Base-by-base conservation (phyloP, 257 asterid genomes). In the Osmanthus fragrans region DNA sequence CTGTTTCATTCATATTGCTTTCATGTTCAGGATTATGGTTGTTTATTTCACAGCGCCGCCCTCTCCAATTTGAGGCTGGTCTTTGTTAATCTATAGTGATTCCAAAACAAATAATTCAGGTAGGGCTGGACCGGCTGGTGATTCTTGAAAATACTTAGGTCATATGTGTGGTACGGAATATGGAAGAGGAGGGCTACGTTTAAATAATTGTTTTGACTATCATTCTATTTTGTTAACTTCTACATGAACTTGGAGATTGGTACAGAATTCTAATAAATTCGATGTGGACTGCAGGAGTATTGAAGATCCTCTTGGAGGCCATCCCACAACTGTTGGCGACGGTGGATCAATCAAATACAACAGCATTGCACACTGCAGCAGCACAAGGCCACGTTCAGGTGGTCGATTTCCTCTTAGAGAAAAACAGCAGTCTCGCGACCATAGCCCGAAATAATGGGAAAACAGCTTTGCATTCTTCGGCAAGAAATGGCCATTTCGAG, bases 391-490 rank as follows among this genome's bases (percentile, higher is more conserved):
- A 92, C 27, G 30, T 72, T 1, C 89, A 90, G 74, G 91, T 88
- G 10, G 96, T 92, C 67, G 66, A 78, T 74, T 89, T 84, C 77
- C 91, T 92, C 49, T 80, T 92, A 82, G 97, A 90, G 67, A 85
- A 54, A 71, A 87, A 89, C 19, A 88, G 92, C 74, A 81, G 84
- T 77, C 76, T 92, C 45, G 97, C 94, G 11, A 85, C 90, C 25
- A 92, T 92, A 75, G 82, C 91, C 10, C 88, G 90, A 83, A 92
- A 88, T 72, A 92, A 92, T n/a, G 91, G 92, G 42, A 92, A 92
- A 84, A 92, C 97, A 0, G 92, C 89, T 3, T 82, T 92, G 60
- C 97, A 92, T 78, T 82, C 94, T 5, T 89, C 97, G 9, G 91
- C 96, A 45, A 89, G 96, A 85, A 85, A 85, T 69, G 97, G 94